Percentiles rank a stretch among this genome's conserved stretches.
Conservation (phyloP, 2,329 filamentous ascomycete genomes). For the Monosporascus sp. region DNA sequence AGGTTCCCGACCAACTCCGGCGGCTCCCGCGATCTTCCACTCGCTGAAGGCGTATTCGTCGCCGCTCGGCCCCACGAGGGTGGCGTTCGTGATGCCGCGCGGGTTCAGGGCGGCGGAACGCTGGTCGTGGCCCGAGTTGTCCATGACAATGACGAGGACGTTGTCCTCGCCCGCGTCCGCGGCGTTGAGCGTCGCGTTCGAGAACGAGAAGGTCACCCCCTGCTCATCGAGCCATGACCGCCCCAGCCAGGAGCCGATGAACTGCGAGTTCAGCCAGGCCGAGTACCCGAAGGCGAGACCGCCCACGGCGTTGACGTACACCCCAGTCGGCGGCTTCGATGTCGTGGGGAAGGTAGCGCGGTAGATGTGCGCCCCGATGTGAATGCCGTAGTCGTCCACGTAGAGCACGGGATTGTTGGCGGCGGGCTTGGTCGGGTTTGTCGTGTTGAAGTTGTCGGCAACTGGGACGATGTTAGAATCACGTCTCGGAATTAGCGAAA, state of each 20-base stretch:
- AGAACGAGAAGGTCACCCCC: conserved; percentile 42
- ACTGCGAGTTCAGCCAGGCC: conserved; percentile 51
- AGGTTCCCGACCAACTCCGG: conserved; percentile 38
- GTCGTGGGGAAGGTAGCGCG: conserved; percentile 43
- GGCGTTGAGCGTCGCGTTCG: conserved; percentile 37
- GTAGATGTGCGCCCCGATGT: conserved; percentile 49
- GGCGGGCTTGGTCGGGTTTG: conserved; percentile 41
- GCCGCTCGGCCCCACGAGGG: conserved; percentile 33
- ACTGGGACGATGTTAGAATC: conserved; percentile 17
- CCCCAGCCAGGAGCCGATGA: conserved; percentile 51
- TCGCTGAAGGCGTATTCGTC: conserved; percentile 36
- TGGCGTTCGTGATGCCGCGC: conserved; percentile 48
- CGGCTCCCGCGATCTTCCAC: conserved; percentile 55
- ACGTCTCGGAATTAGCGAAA: no score
- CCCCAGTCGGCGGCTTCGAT: conserved; percentile 30
- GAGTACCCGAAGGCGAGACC: conserved; percentile 52
- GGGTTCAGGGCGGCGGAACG: conserved; percentile 40
- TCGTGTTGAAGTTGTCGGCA: conserved; percentile 43
- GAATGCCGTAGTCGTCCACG: conserved; percentile 51
- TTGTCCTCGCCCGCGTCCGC: conserved; percentile 29
- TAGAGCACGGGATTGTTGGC: conserved; percentile 49
- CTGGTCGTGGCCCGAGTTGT: conserved; percentile 56
- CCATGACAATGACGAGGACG: conserved; percentile 50
- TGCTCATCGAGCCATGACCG: conserved; percentile 33
- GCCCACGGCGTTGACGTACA: conserved; percentile 47